Conservation (phyloP, 2,329 filamentous ascomycete species). For the Blastomyces percursus region DNA sequence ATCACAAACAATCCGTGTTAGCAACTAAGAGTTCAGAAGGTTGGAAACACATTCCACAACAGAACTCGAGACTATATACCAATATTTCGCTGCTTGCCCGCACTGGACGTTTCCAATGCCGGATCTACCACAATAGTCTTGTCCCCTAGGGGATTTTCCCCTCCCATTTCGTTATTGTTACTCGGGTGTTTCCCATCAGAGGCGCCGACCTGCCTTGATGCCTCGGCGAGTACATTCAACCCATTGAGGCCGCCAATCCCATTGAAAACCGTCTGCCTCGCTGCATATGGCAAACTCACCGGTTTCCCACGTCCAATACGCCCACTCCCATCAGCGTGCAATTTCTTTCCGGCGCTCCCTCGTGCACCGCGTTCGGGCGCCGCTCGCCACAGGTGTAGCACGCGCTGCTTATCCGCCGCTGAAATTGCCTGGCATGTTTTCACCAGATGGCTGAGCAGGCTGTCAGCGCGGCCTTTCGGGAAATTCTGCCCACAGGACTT, state of each 20-base stretch:
- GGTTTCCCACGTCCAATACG: constrained; percentile 27
- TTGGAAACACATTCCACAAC: neutral
- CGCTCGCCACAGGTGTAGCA: constrained; percentile 60
- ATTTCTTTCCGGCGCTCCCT: neutral
- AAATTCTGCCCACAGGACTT: constrained; percentile 81
- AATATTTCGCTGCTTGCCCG: constrained; percentile 1
- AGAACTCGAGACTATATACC: constrained; percentile 6
- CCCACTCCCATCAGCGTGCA: constrained; percentile 19
- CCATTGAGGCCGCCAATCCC: constrained; percentile 54
- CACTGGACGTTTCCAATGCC: constrained; percentile 26
- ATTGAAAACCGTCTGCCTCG: constrained; percentile 31
- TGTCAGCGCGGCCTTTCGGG: constrained; percentile 79
- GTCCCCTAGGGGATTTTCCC: neutral
- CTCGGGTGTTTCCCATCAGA: constrained; percentile 37
- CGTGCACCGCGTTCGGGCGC: constrained; percentile 45
- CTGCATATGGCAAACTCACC: constrained; percentile 34
- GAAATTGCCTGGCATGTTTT: constrained; percentile 77
- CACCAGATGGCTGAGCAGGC: constrained; percentile 66
- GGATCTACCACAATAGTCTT: constrained; percentile 33
- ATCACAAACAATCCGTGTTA: neutral
- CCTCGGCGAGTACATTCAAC: constrained; percentile 76
- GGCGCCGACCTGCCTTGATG: constrained; percentile 63
- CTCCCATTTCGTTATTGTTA: constrained; percentile 22
- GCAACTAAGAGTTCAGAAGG: neutral
- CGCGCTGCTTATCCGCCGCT: constrained; percentile 62